phyloP scores from a whole-genome alignment of 441 rosid genomes.

The Geranium incanum region DNA sequence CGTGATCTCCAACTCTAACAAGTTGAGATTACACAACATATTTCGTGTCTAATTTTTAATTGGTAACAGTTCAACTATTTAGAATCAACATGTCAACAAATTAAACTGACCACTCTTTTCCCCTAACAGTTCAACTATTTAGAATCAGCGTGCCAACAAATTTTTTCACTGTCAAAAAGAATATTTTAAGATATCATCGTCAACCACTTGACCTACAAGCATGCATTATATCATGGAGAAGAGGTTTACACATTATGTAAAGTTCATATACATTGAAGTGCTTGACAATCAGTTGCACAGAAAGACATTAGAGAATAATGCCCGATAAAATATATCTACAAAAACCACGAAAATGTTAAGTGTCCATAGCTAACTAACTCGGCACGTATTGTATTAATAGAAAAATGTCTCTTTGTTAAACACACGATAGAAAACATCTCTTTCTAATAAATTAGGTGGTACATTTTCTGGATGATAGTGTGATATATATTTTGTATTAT shows the following conservation, averaged over 20 bases:
- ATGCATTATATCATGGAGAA: conserved; percentile 12
- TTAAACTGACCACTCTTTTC: not conserved
- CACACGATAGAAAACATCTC: not conserved
- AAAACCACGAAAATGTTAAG: not conserved
- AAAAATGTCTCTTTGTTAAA: not conserved
- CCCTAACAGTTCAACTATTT: not conserved
- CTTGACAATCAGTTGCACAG: not conserved
- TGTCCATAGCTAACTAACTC: not conserved
- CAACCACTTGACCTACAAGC: not conserved
- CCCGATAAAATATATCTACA: not conserved
- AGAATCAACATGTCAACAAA: not conserved
- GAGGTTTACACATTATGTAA: conserved; percentile 38
- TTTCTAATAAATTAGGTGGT: too few relatives aligned
- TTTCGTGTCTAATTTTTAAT: not conserved
- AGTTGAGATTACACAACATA: not conserved
- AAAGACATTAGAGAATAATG: not conserved
- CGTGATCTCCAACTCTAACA: not conserved
- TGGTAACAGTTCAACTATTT: not conserved
- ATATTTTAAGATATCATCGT: not conserved
- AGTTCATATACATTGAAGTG: not conserved
- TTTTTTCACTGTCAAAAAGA: too few relatives aligned
- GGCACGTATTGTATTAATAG: not conserved
- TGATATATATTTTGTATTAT: conserved; percentile 48
- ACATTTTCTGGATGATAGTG: not conserved
- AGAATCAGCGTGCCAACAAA: not conserved